Base-by-base conservation (phyloP, 768 basidiomycete species). In the Kwoniella bestiolae region DNA sequence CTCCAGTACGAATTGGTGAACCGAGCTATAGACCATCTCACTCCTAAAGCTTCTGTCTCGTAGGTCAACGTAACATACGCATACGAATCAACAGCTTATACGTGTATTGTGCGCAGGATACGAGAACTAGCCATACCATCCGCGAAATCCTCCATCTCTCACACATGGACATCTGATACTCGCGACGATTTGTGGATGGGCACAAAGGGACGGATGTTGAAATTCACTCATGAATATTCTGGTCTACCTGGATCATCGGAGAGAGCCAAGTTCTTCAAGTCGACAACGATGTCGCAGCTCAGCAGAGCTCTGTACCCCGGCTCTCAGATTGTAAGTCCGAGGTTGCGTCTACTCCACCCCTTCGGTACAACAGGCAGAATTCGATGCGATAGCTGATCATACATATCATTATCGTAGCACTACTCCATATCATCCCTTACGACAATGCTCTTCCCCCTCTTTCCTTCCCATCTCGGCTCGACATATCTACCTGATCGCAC, bases 21-120 rank as follows among this genome's bases (percentile, higher is more conserved):
- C 58, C 84, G 96, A 50, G 88, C 91, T 62, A 85, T 98, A 23
- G 85, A 88, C 5, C 84, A 85, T 46, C 84, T 98, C 29, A 82
- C 85, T 7, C 87, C 91, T 1, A 85, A 86, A 1, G 95, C 94
- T 26, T 93, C 91, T 2, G 83, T 94, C 45, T 91, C 90, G 93
- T 91, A 67, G 38, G 14, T 41, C 38, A 18, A 11, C 12, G 14
- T n/a, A n/a, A n/a, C n/a, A n/a, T n/a, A n/a, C n/a, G n/a, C n/a
- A n/a, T n/a, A n/a, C n/a, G n/a, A n/a, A n/a, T n/a, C n/a, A n/a
- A n/a, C n/a, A n/a, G n/a, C n/a, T n/a, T n/a, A n/a, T n/a, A n/a
- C n/a, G n/a, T n/a, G n/a, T n/a, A n/a, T n/a, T n/a, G n/a, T n/a
- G n/a, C 46, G 31, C 69, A 94, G 92, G 64, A 90, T 95, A 59